Base-by-base conservation (phyloP, 2,329 filamentous ascomycete genomes). In the Gyromitra esculenta region DNA sequence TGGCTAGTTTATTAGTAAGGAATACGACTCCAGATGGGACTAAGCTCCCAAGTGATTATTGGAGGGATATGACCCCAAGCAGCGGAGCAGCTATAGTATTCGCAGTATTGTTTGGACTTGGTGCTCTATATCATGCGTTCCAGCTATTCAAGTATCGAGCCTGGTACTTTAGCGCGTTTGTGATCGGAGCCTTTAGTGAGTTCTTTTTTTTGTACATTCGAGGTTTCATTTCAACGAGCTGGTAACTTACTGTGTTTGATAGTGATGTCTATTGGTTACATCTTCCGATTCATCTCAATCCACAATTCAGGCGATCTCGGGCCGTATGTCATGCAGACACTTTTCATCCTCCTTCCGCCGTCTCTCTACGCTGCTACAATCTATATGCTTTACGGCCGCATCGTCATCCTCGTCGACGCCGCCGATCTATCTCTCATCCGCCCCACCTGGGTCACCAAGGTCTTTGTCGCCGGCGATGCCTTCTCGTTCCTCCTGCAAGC, bases 381-480 rank as follows among this genome's bases (percentile, higher is more conserved):
- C 52, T 87, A 87, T 83, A 87, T 87, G 86, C 83, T 84, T 9
- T 83, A 87, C 2, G 85, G 85, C 5, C 83, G 86, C 9, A 79
- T 86, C 35, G 84, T 87, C 67, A 60, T 75, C 25, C 67, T 74
- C n/a, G 62, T 79, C 25, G 66, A 85, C 21, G 86, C 84, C 1
- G 82, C 84, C n/a, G 73, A 82, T 0, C 82, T 84, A 78, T 85
- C 86, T 0, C 75, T 87, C 21, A 83, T 88, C 56, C 79, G 82
- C 0, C 81, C 83, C 0, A 83, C 77, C 5, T 86, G 85, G 84
- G 81, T 89, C 3, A 89, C 88, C 1, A 86, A 85, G 69, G 83
- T 87, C 45, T 90, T 90, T 75, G 87, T 90, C 2, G 65, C 81
- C 3, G 86, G 87, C 56, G 88, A 90, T 78, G 80, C 89, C 2